Evolutionary conservation across 495 filamentous ascomycete species (phyloP), one percentile per base, ranked within the genome.

Genomic region (Neurospora sp.): DNA sequence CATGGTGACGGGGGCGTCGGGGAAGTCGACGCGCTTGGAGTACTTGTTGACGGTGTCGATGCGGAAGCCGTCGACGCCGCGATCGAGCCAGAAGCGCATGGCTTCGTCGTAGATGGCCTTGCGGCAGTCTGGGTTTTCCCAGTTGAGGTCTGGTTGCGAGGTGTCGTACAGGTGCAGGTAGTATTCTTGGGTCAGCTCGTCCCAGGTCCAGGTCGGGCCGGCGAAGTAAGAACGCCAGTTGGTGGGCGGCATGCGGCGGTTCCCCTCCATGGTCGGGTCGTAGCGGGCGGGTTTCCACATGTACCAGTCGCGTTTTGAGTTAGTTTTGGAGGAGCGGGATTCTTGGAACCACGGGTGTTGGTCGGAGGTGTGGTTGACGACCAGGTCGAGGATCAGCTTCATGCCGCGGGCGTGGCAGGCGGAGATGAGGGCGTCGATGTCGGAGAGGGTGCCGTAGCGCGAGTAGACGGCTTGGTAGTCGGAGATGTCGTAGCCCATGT

Each of bases 291-390:
- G 84, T 73, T 84, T 86, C 90, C 90, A 92, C 71, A 92, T 85
- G 79, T 92, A 92, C 85, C 86, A 92, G 75, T 91, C 84, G 1
- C 88, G 81, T 73, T 89, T 91, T 37, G 84, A 79, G 72, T 83
- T 88, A 72, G 85, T 82, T 70, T 83, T 87, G 31, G 84, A 86
- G n/a, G 82, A 84, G 38, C 86, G 82, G 6, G 89, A 89, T 70
- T 91, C 83, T 74, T 87, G 81, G 79, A 93, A 93, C 91, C 90
- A 93, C 17, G 84, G 82, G 78, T 91, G 89, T 79, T 91, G 84
- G 72, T 90, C 88, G 17, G 86, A 89, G 17, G 89, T 91, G 78
- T 93, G 91, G 75, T 93, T 93, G 42, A 91, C 88, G 4, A 93
- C 90, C 45, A 93, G 76, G 78, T 93, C 90, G 82, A 93, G 88